phyloP scores from a whole-genome alignment of 2,329 filamentous ascomycete species.

The Alternaria sp. region DNA sequence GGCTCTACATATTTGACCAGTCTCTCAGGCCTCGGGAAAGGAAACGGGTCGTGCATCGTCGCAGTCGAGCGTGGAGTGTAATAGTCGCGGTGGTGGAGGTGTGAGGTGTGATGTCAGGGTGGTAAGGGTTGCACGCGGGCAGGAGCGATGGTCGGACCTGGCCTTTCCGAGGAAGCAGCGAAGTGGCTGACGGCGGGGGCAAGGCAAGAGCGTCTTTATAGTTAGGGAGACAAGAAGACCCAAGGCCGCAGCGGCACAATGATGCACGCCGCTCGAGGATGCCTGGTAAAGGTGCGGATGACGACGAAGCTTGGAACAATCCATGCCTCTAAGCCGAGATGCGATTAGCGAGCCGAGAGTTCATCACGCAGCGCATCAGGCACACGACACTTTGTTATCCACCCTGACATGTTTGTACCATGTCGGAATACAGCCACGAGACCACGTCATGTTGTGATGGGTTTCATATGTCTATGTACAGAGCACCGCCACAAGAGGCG shows the following conservation, averaged over 20 bases:
- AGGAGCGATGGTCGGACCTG: constrained; percentile 9
- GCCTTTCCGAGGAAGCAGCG: constrained; percentile 10
- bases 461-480: constrained; percentile 1
- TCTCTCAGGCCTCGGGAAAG: constrained; percentile 65
- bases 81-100: constrained; percentile 5
- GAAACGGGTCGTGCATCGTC: constrained; percentile 78
- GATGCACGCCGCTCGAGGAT: constrained; percentile 22
- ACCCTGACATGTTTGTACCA: constrained; percentile 8
- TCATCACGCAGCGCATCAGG: constrained; percentile 25
- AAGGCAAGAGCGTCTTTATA: constrained; percentile 21
- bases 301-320: constrained; percentile 15
- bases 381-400: constrained; percentile 29
- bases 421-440: constrained; percentile 25
- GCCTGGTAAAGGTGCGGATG: constrained; percentile 23
- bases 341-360: constrained; percentile 29
- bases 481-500: constrained; percentile 23
- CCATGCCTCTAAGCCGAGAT: constrained; percentile 18
- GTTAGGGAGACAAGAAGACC: constrained; percentile 5
- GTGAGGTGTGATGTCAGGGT: constrained; percentile 16
- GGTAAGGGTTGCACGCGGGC: constrained; percentile 12
- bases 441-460: constrained; percentile 34
- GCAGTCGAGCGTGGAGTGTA: constrained; percentile 8
- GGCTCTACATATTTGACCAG: constrained; percentile 67
- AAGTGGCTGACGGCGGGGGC: constrained; percentile 8
- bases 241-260: constrained; percentile 15